phyloP scores from a whole-genome alignment of 1,284 basidiomycete species.

The Vanrija sp. region DNA sequence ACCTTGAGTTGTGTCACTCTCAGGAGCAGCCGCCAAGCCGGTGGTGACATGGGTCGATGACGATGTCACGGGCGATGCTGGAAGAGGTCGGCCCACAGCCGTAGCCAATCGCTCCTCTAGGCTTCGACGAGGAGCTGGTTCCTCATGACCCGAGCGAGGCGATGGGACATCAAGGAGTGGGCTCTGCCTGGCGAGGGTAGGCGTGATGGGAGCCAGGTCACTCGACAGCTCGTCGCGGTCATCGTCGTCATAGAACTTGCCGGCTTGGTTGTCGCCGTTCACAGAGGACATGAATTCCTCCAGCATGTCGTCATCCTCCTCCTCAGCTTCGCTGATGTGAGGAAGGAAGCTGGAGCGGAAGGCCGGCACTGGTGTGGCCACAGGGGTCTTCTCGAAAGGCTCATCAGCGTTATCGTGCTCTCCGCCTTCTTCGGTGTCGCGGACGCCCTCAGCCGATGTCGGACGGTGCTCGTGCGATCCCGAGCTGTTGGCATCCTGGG shows the following conservation, averaged over 20 bases:
- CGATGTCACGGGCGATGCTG: background rate
- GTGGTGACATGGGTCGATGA: background rate
- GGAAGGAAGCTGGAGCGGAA: slow-evolving; percentile 8
- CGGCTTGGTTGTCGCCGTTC: slow-evolving; percentile 1
- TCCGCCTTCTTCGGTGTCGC: background rate
- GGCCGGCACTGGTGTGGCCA: background rate
- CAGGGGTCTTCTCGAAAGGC: background rate
- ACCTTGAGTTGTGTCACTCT: background rate
- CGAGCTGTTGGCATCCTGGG: background rate
- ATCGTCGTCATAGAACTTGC: slow-evolving; percentile 10
- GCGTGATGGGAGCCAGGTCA: background rate
- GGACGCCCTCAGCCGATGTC: background rate
- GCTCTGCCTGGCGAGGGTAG: background rate
- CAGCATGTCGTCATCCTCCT: slow-evolving; percentile 17
- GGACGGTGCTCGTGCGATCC: background rate
- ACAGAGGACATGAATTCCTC: slow-evolving; percentile 14
- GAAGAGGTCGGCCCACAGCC: background rate
- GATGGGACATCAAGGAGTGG: background rate
- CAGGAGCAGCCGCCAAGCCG: background rate
- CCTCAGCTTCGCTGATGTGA: slow-evolving; percentile 21
- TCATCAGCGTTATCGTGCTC: background rate
- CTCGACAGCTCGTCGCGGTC: slow-evolving; percentile 8
- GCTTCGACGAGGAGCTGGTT: background rate
- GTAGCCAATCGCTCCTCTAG: slow-evolving; percentile 10
- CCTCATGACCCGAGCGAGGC: background rate